These are phyloP conservation scores for Phytophthora fragariae DNA, from an alignment of 352 stramenopile species.

Conservation along the genomic window DNA sequence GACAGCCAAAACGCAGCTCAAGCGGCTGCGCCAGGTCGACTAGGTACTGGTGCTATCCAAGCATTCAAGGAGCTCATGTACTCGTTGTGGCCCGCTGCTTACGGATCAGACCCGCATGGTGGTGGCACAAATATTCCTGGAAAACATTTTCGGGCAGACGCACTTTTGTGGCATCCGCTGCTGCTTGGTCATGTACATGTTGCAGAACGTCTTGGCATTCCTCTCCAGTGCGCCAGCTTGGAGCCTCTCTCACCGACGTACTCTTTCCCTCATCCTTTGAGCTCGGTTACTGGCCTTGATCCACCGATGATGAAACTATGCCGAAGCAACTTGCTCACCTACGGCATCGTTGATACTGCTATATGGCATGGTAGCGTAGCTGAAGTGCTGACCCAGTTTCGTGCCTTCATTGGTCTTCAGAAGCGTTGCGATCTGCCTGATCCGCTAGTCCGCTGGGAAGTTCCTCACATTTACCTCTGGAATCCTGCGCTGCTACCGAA, in stretches of 20 bases:
- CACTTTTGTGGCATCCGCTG: constrained; percentile 44
- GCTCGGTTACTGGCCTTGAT: constrained; percentile 13
- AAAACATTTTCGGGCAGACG: constrained; percentile 43
- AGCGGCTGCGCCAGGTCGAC: constrained; percentile 1
- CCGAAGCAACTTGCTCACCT: constrained; percentile 39
- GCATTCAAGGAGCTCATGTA: constrained; percentile 44
- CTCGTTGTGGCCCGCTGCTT: constrained; percentile 42
- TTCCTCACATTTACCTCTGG: constrained; percentile 56
- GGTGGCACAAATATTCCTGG: constrained; percentile 26
- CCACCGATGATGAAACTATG: constrained; percentile 33
- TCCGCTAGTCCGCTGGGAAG: constrained; percentile 37
- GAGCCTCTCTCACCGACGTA: constrained; percentile 44
- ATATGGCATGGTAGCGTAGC: constrained; percentile 40
- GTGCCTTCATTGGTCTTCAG: constrained; percentile 38
- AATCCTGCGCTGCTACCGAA: constrained; percentile 43
- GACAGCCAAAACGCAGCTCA: constrained; percentile 7
- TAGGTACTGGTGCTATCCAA: constrained; percentile 13
- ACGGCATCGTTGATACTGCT: constrained; percentile 28
- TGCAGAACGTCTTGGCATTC: constrained; percentile 51
- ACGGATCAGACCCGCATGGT: constrained; percentile 42
- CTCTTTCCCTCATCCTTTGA: constrained; percentile 44
- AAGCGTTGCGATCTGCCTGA: constrained; percentile 24
- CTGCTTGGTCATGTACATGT: constrained; percentile 48
- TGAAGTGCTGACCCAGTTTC: constrained; percentile 46
- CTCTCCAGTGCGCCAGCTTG: constrained; percentile 44